Base-by-base conservation (phyloP, 108 stramenopile genomes). In the Cyclotella baltica region DNA sequence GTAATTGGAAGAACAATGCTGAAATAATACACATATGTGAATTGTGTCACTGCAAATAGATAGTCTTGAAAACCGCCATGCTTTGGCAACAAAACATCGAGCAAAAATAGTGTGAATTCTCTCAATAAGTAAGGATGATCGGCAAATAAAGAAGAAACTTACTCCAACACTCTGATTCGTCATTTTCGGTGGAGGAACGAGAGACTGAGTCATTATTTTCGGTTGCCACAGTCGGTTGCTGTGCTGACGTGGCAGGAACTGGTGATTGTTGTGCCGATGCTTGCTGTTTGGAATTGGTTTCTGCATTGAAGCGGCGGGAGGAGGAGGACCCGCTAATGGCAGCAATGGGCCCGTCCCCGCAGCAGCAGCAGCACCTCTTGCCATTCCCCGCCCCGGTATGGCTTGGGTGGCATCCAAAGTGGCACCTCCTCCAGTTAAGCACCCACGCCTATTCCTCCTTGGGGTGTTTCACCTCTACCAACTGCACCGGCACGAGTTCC, bases 21-120 rank as follows among this genome's bases (percentile, higher is more conserved):
- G 83, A 99, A 99, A 50, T 98, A 97, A 9, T 97, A 93, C 6
- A 97, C 97, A 80, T 97, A 98, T 50, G 98, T 91, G 71, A 97
- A 98, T 52, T 94, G 93, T n/a, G 96, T 90, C 19, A 96, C 89
- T 34, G 93, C 88, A 51, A 95, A 89, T 11, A 97, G 90, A 68
- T 97, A 99, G 37, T 97, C 97, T 23, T 93, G 86, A 79, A 99
- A 98, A 51, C 91, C 93, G 64, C 97, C 96, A 66, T 96, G 92
- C 61, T 84, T 73, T 57, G 93, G 93, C 10, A 88, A 73, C 84
- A 93, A 84, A 46, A 92, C 94, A 81, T 97, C 97, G 16, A 95
- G 97, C 52, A 97, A 86, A 63, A 97, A 97, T 78, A 92, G 96
- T n/a, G 97, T 97, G 74, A 97, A 97, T 69, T 97, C 95, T 64